Percentiles rank a stretch among this genome's conserved stretches.
Evolutionary conservation across 306 rosid species (phyloP).

Genomic region (Hippophae tibetana): DNA sequence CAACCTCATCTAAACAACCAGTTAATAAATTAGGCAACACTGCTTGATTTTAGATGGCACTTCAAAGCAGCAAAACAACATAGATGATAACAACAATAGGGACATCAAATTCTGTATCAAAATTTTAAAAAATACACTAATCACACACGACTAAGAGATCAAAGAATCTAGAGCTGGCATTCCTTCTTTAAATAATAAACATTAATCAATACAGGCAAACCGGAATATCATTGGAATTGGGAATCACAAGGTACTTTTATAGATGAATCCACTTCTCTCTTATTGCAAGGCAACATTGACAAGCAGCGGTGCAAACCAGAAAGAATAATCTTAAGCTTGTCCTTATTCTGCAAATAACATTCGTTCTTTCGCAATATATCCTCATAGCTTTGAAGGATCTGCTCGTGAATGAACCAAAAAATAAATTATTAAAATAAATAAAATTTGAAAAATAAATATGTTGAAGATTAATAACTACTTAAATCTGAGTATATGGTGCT

Average conservation of each 20-base stretch:
- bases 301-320: constrained; percentile 70
- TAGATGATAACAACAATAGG: too few species aligned
- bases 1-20: too few species aligned
- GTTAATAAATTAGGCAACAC: too few species aligned
- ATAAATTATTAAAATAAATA: constrained; percentile 12
- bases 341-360: constrained; percentile 56
- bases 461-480: too few species aligned
- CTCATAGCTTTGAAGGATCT: constrained; percentile 73
- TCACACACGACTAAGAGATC: neutral
- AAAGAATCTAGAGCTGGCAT: neutral
- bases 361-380: constrained; percentile 63
- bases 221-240: constrained; percentile 9
- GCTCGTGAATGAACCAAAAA: constrained; percentile 26
- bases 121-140: neutral
- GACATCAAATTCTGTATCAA: too few species aligned
- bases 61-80: too few species aligned
- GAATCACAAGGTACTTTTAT: constrained; percentile 40
- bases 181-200: neutral
- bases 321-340: constrained; percentile 58
- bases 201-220: constrained; percentile 3
- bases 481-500: too few species aligned
- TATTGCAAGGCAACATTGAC: constrained; percentile 69
- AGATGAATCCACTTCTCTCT: constrained; percentile 35
- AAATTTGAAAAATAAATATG: neutral
- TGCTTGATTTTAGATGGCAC: too few species aligned